Conservation (phyloP, 495 filamentous ascomycete species). For the Trichoderma virens region DNA sequence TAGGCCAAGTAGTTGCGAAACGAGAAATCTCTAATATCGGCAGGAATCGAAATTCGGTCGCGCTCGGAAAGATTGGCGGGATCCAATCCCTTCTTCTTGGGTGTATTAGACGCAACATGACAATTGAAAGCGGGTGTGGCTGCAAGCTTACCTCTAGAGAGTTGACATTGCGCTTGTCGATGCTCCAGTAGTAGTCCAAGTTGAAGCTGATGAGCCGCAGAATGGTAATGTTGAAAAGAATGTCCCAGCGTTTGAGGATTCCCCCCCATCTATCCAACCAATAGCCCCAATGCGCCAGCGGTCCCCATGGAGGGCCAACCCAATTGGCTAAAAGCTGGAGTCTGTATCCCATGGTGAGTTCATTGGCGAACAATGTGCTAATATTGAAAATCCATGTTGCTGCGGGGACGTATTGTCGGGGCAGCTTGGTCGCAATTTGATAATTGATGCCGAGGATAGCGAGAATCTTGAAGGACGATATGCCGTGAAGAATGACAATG, state of each 20-base stretch:
- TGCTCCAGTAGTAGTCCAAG: conserved; percentile 91
- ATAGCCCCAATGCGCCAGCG: conserved; percentile 48
- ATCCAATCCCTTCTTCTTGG: conserved; percentile 98
- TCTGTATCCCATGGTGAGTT: conserved; percentile 70
- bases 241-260: conserved; percentile 80
- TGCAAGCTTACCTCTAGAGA: conserved; percentile 69
- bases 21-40: conserved; percentile 58
- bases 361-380: conserved; percentile 78
- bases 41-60: conserved; percentile 73
- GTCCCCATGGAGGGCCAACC: conserved; percentile 28
- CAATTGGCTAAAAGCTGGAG: conserved; percentile 52
- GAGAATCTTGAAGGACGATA: conserved; percentile 76
- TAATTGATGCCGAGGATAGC: conserved; percentile 76
- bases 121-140: conserved; percentile 12
- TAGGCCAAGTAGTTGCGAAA: conserved; percentile 85
- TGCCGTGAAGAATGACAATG: conserved; percentile 70
- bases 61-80: conserved; percentile 74
- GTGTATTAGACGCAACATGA: conserved; percentile 44
- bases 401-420: conserved; percentile 56
- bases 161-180: conserved; percentile 54
- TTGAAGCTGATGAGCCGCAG: conserved; percentile 93
- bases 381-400: conserved; percentile 96
- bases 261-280: conserved; percentile 73
- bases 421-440: conserved; percentile 60
- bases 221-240: conserved; percentile 95